A percentile compares a stretch with the other conserved stretches of the same genome.
Conservation (phyloP, 805 yeast species). For the Cyberlindnera galapagoensis region DNA sequence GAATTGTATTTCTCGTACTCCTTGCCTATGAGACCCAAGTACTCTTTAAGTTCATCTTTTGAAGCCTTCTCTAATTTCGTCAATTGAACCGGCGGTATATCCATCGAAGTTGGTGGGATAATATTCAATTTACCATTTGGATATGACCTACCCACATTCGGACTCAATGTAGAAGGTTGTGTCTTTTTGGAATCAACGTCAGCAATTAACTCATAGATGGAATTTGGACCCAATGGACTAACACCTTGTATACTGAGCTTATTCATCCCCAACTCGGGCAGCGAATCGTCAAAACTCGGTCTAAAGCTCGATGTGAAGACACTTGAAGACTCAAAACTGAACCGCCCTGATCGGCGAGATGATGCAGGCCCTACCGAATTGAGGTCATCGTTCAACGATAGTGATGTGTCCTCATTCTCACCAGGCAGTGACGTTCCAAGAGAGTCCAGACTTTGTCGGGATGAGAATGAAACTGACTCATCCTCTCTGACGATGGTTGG, state of each 20-base stretch:
- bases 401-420: constrained; percentile 15
- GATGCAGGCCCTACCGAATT: constrained; percentile 13
- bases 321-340: constrained; percentile 28
- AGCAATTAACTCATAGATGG: constrained; percentile 70
- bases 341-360: constrained; percentile 15
- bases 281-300: constrained; percentile 30
- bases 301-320: constrained; percentile 23
- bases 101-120: constrained; percentile 66
- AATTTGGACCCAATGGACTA: constrained; percentile 64
- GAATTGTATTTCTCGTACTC: constrained; percentile 40
- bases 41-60: constrained; percentile 36
- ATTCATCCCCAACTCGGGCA: constrained; percentile 33
- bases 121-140: constrained; percentile 39
- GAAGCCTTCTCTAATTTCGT: constrained; percentile 43
- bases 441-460: constrained; percentile 7
- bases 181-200: constrained; percentile 42
- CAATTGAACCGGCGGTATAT: constrained; percentile 77
- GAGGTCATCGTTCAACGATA: constrained; percentile 29
- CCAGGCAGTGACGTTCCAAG: constrained; percentile 11
- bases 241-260: constrained; percentile 32
- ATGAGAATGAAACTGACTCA: constrained; percentile 4
- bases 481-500: constrained; percentile 7
- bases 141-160: constrained; percentile 21
- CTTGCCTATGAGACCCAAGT: constrained; percentile 35
- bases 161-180: constrained; percentile 19